Percentiles rank a stretch among this genome's conserved stretches.
Evolutionary conservation across 768 basidiomycete genomes (phyloP).

Genomic region (Boletus vinaceobasis): DNA sequence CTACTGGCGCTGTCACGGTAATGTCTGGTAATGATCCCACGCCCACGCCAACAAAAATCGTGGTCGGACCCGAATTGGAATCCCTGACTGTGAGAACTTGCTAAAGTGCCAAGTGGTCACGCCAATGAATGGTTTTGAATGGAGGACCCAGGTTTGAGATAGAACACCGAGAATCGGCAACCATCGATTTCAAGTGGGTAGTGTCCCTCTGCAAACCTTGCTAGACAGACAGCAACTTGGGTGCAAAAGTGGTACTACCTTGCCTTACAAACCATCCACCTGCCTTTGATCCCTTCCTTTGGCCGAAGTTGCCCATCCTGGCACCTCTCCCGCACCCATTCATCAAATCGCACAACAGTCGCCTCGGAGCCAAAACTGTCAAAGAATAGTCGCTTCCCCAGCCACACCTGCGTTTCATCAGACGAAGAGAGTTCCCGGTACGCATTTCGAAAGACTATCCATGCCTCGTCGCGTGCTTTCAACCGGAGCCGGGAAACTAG

Average conservation of each 20-base stretch:
- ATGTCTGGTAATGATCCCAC: neutral
- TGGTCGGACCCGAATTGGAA: neutral
- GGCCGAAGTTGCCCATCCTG: conserved; percentile 45
- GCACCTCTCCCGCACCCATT: conserved; percentile 51
- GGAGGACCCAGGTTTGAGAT: neutral
- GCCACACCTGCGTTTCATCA: conserved; percentile 44
- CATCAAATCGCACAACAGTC: conserved; percentile 35
- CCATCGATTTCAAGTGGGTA: neutral
- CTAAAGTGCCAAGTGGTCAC: neutral
- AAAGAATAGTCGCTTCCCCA: conserved; percentile 47
- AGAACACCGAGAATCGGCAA: neutral
- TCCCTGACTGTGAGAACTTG: neutral
- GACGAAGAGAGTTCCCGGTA: conserved; percentile 56
- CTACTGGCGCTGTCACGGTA: neutral
- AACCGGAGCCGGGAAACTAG: conserved; percentile 47
- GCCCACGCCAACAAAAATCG: neutral
- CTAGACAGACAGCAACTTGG: neutral
- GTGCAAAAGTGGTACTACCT: conserved; percentile 23
- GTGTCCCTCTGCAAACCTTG: neutral
- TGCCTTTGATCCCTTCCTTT: conserved; percentile 55
- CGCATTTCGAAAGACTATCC: conserved; percentile 56
- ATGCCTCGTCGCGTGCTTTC: conserved; percentile 52
- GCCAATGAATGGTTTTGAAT: neutral
- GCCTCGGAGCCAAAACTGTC: conserved; percentile 32
- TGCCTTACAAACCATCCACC: conserved; percentile 60